Evolutionary conservation across 768 basidiomycete genomes (phyloP), one percentile per base, ranked within the genome.

Genomic region (Termitomyces sp.): DNA sequence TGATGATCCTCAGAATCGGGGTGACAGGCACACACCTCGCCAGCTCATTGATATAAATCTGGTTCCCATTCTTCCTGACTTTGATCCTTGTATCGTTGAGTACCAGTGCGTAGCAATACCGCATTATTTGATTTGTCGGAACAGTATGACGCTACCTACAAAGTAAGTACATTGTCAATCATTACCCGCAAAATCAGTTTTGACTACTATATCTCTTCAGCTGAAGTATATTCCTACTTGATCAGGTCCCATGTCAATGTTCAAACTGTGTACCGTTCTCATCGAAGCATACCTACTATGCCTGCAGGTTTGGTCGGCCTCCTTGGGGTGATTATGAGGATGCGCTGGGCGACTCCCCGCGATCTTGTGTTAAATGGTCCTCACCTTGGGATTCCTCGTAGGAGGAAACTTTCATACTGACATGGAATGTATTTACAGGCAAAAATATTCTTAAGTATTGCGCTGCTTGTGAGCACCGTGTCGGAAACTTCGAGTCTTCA

Each of bases 331-430:
- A 82, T 86, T 33, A 82, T 87, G 66, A 74, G 85, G 40, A 23
- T 23, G 23, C 78, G 83, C 17, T 78, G 87, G 87, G 8, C 79
- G 87, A 41, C 75, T 89, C 0, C 85, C 86, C 0, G 73, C 86
- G 10, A 67, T 89, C 40, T 88, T 87, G 70, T 89, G 86, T 86
- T 83, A 83, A 0, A 85, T 87, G 70, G 60, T 87, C 12, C 65
- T 86, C 26, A 78, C 82, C 0, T 63, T 85, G 6, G 80, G 75
- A 2, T 87, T 84, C 70, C 69, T 82, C 17, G 67, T 81, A 19
- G 83, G 83, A 0, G 76, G 76, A 52, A 80, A 23, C 82, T 0
- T 79, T 83, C 51, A 78, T 82, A 0, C 82, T 80, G 0, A 74
- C 75, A 58, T 62, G 84, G 33, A 74, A 72, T 15, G 77, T 75